Evolutionary conservation across 2,329 filamentous ascomycete genomes (phyloP).

Genomic region (Diaporthe longicolla): DNA sequence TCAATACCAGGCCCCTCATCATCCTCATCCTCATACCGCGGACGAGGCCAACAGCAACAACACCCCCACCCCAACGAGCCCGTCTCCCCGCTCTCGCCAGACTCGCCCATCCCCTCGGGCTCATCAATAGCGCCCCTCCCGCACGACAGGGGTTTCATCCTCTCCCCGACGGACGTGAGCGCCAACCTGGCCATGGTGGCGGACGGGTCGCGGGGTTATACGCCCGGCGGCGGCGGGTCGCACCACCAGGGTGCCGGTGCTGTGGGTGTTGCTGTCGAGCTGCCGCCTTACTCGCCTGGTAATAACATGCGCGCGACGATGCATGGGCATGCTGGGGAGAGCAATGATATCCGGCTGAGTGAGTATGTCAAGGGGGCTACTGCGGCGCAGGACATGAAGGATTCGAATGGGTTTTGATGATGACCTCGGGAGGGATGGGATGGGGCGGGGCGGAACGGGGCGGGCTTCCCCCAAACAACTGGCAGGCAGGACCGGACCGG

Average conservation of each 20-base stretch:
- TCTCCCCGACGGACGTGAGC: conserved; percentile 42
- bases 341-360: conserved; percentile 55
- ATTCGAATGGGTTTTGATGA: conserved; percentile 44
- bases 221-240: conserved; percentile 35
- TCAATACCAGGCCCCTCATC: conserved; percentile 3
- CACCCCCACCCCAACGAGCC: background rate
- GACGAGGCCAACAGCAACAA: background rate
- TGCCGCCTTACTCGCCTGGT: conserved; percentile 41
- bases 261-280: background rate
- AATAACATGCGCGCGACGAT: conserved; percentile 50
- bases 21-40: background rate
- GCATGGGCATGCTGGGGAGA: conserved; percentile 52
- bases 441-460: background rate
- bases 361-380: conserved; percentile 56
- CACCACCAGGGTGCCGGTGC: background rate
- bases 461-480: too few species aligned
- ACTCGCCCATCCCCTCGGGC: background rate
- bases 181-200: conserved; percentile 51
- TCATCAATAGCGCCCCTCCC: background rate
- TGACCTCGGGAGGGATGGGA: background rate
- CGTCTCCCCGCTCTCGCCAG: conserved; percentile 23
- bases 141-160: conserved; percentile 5
- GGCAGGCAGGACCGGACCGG: too few species aligned
- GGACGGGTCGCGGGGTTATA: conserved; percentile 49
- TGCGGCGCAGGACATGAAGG: conserved; percentile 54